Conservation (phyloP, 1,284 basidiomycete species). For the Ceratobasidium sp. region DNA sequence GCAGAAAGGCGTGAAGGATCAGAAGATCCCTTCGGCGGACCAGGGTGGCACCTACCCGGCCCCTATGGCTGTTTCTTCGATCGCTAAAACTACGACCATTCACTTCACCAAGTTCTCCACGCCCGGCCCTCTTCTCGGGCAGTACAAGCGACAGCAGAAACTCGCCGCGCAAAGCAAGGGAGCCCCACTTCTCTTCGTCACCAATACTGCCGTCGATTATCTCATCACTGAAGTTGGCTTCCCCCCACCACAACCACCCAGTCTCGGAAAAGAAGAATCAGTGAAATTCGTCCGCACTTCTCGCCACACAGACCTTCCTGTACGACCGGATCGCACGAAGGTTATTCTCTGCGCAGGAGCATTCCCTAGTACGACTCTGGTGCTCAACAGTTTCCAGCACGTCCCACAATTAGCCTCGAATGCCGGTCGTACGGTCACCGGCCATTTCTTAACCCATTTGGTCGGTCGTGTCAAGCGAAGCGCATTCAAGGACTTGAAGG, state of each 20-base stretch:
- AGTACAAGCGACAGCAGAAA: slow-evolving; percentile 51
- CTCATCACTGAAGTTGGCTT: slow-evolving; percentile 45
- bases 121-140: slow-evolving; percentile 52
- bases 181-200: slow-evolving; percentile 50
- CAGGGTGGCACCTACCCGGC: slow-evolving; percentile 19
- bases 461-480: slow-evolving; percentile 46
- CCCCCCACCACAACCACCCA: neutral
- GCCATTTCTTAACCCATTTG: slow-evolving; percentile 51
- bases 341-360: slow-evolving; percentile 53
- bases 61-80: slow-evolving; percentile 47
- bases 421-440: slow-evolving; percentile 48
- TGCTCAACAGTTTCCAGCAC: slow-evolving; percentile 51
- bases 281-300: slow-evolving; percentile 15
- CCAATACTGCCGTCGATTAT: slow-evolving; percentile 46
- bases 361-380: slow-evolving; percentile 52
- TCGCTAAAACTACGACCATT: slow-evolving; percentile 42
- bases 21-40: slow-evolving; percentile 28
- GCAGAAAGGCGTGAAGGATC: neutral
- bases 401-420: neutral
- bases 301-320: slow-evolving; percentile 18
- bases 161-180: slow-evolving; percentile 47
- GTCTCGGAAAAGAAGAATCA: neutral
- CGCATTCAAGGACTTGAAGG: slow-evolving; percentile 21
- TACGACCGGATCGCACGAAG: slow-evolving; percentile 43
- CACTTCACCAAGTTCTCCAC: slow-evolving; percentile 54